Conservation (phyloP, 192 early-diverging fungal genomes). For the Mortierella antarctica region DNA sequence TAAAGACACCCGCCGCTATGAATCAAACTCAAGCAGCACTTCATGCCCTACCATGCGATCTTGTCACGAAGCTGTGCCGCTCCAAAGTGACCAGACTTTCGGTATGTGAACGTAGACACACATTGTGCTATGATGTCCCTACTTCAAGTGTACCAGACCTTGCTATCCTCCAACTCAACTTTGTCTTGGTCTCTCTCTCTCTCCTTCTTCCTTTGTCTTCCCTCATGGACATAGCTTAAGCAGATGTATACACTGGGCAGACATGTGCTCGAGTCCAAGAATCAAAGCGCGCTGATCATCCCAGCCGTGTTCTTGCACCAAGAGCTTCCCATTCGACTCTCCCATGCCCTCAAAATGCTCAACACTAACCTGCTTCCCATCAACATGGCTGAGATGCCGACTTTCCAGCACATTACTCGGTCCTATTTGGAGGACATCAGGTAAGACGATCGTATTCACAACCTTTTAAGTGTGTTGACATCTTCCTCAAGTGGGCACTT, state of each 20-base stretch:
- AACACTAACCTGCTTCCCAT: constrained; percentile 56
- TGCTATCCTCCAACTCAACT: background rate
- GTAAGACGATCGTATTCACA: constrained; percentile 2
- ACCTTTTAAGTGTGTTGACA: constrained; percentile 43
- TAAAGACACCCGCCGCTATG: constrained; percentile 1
- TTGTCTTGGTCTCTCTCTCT: background rate
- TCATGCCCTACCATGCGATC: constrained; percentile 31
- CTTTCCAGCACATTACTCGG: constrained; percentile 59
- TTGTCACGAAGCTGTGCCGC: constrained; percentile 43
- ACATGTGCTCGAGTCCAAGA: constrained; percentile 42
- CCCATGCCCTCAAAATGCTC: constrained; percentile 62
- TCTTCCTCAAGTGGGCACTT: constrained; percentile 5
- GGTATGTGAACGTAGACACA: background rate
- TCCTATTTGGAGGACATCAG: constrained; percentile 64
- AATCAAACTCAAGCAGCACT: constrained; percentile 36
- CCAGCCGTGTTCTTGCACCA: constrained; percentile 65
- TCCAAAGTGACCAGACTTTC: constrained; percentile 40
- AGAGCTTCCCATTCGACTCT: constrained; percentile 68
- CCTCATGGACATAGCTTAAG: constrained; percentile 9
- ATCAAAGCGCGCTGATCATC: constrained; percentile 26
- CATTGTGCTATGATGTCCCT: background rate
- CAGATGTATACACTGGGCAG: constrained; percentile 48
- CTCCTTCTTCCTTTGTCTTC: constrained; percentile 6
- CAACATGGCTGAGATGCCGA: constrained; percentile 55
- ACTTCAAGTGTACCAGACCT: background rate